Base-by-base conservation (phyloP, 2,329 filamentous ascomycete species). In the Phyllosticta citriasiana region DNA sequence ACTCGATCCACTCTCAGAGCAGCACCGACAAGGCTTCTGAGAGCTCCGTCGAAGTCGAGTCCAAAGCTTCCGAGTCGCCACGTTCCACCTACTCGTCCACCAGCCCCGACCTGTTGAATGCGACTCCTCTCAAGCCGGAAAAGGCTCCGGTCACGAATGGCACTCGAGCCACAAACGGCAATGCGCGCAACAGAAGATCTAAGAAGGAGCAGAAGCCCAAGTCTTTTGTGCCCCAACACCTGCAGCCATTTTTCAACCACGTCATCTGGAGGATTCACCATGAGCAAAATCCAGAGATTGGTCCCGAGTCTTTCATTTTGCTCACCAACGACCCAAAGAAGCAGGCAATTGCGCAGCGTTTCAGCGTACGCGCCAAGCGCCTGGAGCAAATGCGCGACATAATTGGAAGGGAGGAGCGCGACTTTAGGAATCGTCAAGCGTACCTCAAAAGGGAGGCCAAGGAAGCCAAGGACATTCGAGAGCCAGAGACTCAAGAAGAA, bases 191-290 rank as follows among this genome's bases (percentile, higher is more conserved):
- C 35, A 24, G 52, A 19, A 55, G 40, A 33, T 16, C 9, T 4
- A 60, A 33, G 24, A 26, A 54, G 33, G 57, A 61, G n/a, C 63
- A 67, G 7, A 71, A 70, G 60, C 59, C 66, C 25, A 74, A 67
- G 67, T 66, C 63, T 24, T 59, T 65, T 26, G 68, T 78, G n/a
- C 77, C 77, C 1, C 60, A 65, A 14, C 67, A 69, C 50, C 70
- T 80, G 16, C 77, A 76, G 62, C 75, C 78, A 4, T 73, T 81
- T 33, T 79, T 80, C 72, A 80, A 79, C 66, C 78, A 80, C 64
- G 77, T 80, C 26, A 67, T 81, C 7, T 81, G 79, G 79, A 74
- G 77, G 65, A 77, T 80, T 61, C 74, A 80, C 67, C 77, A 79
- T 60, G 78, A 80, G 62, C 68, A 70, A 9, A 77, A 80, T 62